phyloP scores from a whole-genome alignment of 2,329 filamentous ascomycete genomes.

The Harringtonia lauricola region DNA sequence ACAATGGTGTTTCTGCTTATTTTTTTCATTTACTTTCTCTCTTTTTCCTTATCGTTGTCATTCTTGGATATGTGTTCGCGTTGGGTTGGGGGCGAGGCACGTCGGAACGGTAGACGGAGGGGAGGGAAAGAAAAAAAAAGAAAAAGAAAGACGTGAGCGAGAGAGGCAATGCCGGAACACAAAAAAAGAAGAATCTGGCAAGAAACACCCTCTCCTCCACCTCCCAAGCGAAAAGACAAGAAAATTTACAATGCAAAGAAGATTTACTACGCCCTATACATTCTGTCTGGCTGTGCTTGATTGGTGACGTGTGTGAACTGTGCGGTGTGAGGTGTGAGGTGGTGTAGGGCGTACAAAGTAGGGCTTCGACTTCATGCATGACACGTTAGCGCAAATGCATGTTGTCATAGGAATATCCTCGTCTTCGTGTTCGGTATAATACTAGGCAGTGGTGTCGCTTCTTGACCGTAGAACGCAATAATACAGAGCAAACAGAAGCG shows the following conservation, averaged over 20 bases:
- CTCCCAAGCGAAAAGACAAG: background rate
- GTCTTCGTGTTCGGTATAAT: too few species aligned
- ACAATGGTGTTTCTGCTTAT: background rate
- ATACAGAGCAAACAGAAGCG: too few species aligned
- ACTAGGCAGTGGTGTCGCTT: too few species aligned
- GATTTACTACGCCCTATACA: background rate
- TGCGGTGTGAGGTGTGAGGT: too few species aligned
- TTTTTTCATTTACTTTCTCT: constrained; percentile 8
- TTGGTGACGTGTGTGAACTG: too few species aligned
- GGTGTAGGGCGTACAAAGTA: too few species aligned
- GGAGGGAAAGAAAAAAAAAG: background rate
- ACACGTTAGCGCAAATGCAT: too few species aligned
- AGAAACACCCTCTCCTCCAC: background rate
- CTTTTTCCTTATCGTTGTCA: background rate
- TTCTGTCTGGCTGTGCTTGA: too few species aligned
- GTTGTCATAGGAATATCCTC: too few species aligned
- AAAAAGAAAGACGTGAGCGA: background rate
- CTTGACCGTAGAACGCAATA: too few species aligned
- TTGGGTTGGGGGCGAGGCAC: background rate
- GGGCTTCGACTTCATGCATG: too few species aligned
- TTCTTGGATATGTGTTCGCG: background rate
- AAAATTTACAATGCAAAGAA: background rate
- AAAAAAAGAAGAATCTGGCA: background rate
- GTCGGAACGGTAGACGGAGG: background rate
- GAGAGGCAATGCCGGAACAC: background rate